phyloP scores from a whole-genome alignment of 176 grass and related monocot species.

The Cenchrus fungigraminus region DNA sequence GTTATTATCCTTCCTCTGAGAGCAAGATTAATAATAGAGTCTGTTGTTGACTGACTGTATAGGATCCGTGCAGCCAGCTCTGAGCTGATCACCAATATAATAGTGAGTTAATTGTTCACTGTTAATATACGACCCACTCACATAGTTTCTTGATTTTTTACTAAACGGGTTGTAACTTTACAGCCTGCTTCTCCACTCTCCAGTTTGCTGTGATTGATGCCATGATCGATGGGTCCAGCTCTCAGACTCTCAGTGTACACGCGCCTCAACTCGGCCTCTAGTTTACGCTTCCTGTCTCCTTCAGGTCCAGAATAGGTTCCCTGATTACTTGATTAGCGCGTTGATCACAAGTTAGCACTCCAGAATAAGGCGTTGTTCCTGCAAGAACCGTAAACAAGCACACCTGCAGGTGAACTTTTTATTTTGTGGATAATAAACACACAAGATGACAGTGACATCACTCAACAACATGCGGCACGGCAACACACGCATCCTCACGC shows the following conservation, averaged over 20 bases:
- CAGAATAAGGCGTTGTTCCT: background rate
- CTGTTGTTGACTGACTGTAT: no score
- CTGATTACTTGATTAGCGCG: background rate
- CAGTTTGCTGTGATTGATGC: no score
- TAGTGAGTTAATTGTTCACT: no score
- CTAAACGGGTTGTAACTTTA: no score
- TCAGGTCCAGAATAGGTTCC: conserved; percentile 18
- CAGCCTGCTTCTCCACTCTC: no score
- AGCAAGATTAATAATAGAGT: no score
- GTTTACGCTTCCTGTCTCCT: background rate
- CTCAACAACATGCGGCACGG: background rate
- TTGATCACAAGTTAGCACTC: background rate
- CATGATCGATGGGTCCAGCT: no score
- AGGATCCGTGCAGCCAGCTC: no score
- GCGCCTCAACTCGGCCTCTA: background rate
- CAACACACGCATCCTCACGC: background rate
- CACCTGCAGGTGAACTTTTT: background rate
- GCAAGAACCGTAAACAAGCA: background rate
- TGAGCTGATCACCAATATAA: no score
- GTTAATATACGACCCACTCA: no score
- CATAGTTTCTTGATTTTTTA: no score
- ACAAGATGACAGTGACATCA: background rate
- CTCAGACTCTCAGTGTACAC: background rate
- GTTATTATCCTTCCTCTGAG: no score
- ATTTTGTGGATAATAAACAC: background rate